Evolutionary conservation across 2,329 filamentous ascomycete genomes (phyloP).

Genomic region (Fusarium pseudocircinatum): DNA sequence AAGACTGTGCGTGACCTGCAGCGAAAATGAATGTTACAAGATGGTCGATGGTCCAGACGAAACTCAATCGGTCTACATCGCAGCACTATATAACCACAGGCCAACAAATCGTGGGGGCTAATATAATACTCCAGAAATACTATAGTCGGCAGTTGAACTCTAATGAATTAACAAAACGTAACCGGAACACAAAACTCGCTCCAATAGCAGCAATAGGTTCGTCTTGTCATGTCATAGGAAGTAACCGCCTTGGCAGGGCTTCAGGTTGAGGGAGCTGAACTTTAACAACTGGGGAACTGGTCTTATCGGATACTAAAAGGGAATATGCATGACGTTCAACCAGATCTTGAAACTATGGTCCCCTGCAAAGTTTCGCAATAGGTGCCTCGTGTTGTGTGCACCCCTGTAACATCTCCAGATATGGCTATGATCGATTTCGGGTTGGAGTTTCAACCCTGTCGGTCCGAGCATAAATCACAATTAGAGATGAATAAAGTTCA

Average conservation of each 20-base stretch:
- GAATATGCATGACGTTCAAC: conserved; percentile 12
- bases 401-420: no score
- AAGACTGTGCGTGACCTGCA: background rate
- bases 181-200: conserved; percentile 5
- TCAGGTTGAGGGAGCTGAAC: conserved; percentile 7
- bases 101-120: background rate
- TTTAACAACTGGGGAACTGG: conserved; percentile 21
- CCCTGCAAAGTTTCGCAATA: background rate
- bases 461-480: background rate
- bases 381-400: conserved; percentile 1
- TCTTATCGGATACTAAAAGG: conserved; percentile 13
- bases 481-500: background rate
- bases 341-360: background rate
- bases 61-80: background rate
- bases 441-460: background rate
- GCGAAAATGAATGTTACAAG: background rate
- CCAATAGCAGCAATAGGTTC: background rate
- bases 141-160: conserved; percentile 2
- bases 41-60: background rate
- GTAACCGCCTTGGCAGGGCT: conserved; percentile 11
- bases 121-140: background rate
- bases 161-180: conserved; percentile 8
- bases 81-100: background rate
- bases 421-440: conserved; percentile 1
- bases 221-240: background rate